phyloP scores from a whole-genome alignment of 1,284 basidiomycete species.

The Cerioporus squamosus region DNA sequence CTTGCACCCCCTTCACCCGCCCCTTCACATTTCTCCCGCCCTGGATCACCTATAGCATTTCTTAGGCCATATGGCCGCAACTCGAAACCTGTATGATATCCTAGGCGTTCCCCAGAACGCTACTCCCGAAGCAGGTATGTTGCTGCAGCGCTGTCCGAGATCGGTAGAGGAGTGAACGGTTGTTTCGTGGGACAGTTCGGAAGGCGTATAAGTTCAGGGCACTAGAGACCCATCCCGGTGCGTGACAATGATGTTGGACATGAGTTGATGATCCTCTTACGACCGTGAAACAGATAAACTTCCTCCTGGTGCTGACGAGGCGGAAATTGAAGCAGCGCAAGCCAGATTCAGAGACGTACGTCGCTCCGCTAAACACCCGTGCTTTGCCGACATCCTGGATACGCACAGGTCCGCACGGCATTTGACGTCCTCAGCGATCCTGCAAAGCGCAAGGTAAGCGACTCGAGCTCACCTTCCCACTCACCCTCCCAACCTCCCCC shows the following conservation, averaged over 20 bases:
- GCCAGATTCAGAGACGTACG: constrained; percentile 38
- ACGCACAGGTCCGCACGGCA: constrained; percentile 54
- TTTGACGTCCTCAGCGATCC: constrained; percentile 60
- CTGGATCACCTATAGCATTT: constrained; percentile 21
- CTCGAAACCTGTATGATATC: constrained; percentile 35
- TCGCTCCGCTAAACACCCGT: constrained; percentile 1
- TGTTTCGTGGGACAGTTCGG: constrained; percentile 46
- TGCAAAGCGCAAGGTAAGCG: constrained; percentile 57
- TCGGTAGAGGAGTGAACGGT: background rate
- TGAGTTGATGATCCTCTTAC: background rate
- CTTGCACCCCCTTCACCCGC: constrained; percentile 16
- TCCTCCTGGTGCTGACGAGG: constrained; percentile 34
- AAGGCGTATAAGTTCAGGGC: constrained; percentile 66
- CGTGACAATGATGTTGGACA: constrained; percentile 21
- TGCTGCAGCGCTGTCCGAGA: background rate
- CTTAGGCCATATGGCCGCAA: constrained; percentile 33
- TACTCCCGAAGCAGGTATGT: constrained; percentile 36
- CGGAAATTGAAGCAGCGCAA: constrained; percentile 33
- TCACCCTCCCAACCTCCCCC: background rate
- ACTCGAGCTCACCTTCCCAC: background rate
- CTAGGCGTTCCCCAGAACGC: constrained; percentile 36
- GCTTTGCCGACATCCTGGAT: background rate
- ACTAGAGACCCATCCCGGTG: constrained; percentile 62
- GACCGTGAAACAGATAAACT: constrained; percentile 34
- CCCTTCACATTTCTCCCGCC: constrained; percentile 17